Evolutionary conservation across 306 rosid species (phyloP).

Genomic region (Quillaja saponaria): DNA sequence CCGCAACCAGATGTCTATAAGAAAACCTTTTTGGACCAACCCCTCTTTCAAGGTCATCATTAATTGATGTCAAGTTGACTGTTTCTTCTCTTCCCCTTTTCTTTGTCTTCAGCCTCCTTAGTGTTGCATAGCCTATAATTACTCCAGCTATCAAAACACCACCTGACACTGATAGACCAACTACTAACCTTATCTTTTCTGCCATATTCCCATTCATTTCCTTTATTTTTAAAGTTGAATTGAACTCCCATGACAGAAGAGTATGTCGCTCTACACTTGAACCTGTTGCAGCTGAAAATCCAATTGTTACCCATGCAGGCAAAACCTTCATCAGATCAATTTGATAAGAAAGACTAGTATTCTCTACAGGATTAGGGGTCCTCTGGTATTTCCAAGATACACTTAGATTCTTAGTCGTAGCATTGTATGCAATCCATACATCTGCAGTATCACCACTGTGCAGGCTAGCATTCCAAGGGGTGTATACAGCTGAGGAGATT

Average conservation of each 20-base stretch:
- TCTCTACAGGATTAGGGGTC: slow-evolving; percentile 23
- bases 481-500: slow-evolving; percentile 17
- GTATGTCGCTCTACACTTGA: accelerated
- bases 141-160: slow-evolving; percentile 22
- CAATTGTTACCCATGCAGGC: slow-evolving; percentile 48
- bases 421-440: slow-evolving; percentile 39
- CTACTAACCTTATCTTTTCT: background rate
- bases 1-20: slow-evolving; percentile 30
- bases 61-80: slow-evolving; percentile 25
- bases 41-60: slow-evolving; percentile 41
- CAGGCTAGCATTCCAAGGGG: slow-evolving; percentile 41
- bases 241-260: slow-evolving; percentile 49
- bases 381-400: slow-evolving; percentile 39
- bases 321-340: slow-evolving; percentile 33
- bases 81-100: background rate
- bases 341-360: slow-evolving; percentile 26
- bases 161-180: slow-evolving; percentile 19
- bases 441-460: slow-evolving; percentile 41
- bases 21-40: slow-evolving; percentile 50
- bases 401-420: slow-evolving; percentile 26
- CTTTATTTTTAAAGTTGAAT: slow-evolving; percentile 30
- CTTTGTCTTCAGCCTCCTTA: slow-evolving; percentile 15
- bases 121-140: slow-evolving; percentile 7
- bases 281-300: slow-evolving; percentile 41
- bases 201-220: background rate